Evolutionary conservation across 768 basidiomycete species (phyloP), one percentile per base, ranked within the genome.

Genomic region (Clavaria fumosa): DNA sequence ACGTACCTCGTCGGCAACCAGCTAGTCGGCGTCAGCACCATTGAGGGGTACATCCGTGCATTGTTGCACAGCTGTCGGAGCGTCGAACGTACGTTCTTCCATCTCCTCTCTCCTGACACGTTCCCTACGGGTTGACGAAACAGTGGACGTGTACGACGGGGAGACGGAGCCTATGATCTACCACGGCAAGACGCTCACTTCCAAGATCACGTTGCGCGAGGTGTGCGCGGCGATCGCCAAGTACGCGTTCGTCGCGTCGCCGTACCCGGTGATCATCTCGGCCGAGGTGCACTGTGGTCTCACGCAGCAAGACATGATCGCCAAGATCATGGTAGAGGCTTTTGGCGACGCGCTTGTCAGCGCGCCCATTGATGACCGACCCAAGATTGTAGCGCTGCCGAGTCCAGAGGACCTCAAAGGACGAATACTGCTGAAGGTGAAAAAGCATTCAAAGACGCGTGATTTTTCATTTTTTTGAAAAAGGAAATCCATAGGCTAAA

Each of bases 201-300:
- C 79, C 9, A 88, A 84, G 50, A 76, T 97, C 3, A 61, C 85
- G 0, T 64, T 85, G 1, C 75, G 86, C 12, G 81, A 84, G 43
- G 75, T 90, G 33, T 88, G 88, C 52, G 63, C 73, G 34, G 84
- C 88, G 1, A 86, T 97, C 52, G 67, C 69, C 35, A 86, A 88
- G 51, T 97, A 96, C 50, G 93, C 84, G 1, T 97, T 99, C 50
- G 76, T 88, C 32, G 75, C 84, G 0, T 93, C 89, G 2, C 84
- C 89, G 0, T 96, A 90, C 55, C 95, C 95, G 0, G 70, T 99
- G 53, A 85, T 99, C 59, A 84, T 99, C 38, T 93, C 89, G 3
- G 86, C 90, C n/a, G 95, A 99, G 60, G 72, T 95, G 4, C 93
- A 96, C 50, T 95, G 89, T 56, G 66, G 70, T 2, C 61, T 63